These are phyloP conservation scores for Diplotaxis tenuifolia DNA, from an alignment of 345 rosid species.

Conservation along the genomic window DNA sequence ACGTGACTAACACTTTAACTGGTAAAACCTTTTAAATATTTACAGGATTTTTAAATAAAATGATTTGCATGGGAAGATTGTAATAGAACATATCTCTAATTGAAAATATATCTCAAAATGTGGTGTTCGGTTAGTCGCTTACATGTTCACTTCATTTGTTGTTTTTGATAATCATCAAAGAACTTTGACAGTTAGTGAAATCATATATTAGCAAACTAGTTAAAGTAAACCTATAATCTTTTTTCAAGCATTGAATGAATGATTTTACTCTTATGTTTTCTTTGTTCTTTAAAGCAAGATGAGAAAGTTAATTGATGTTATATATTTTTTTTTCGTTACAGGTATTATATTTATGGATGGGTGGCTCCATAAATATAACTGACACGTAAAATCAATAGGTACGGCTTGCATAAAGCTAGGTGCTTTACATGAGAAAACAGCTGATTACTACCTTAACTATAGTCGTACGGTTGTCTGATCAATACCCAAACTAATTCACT, in stretches of 20 bases:
- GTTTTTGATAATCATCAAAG: neutral
- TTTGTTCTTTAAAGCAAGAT: neutral
- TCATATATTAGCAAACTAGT: neutral
- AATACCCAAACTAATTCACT: no score
- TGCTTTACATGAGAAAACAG: conserved; percentile 69
- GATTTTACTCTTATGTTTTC: no score
- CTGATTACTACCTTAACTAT: no score
- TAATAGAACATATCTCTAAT: neutral
- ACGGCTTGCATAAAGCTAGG: conserved; percentile 70
- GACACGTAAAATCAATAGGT: conserved; percentile 2
- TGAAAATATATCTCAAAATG: neutral
- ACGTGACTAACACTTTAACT: neutral
- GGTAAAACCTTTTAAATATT: neutral
- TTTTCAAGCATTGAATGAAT: neutral
- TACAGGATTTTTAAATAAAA: neutral
- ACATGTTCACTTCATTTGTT: neutral
- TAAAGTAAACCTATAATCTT: neutral
- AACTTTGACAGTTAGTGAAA: neutral
- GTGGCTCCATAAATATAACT: neutral
- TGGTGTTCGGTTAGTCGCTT: neutral
- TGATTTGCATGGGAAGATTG: neutral
- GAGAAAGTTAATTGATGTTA: neutral
- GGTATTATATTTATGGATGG: no score
- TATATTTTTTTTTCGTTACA: no score
- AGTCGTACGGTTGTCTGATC: conserved; percentile 66